Percentiles rank a stretch among this genome's conserved stretches.
Evolutionary conservation across 106 monocot genomes (phyloP).

Genomic region (Iris macrosiphon): DNA sequence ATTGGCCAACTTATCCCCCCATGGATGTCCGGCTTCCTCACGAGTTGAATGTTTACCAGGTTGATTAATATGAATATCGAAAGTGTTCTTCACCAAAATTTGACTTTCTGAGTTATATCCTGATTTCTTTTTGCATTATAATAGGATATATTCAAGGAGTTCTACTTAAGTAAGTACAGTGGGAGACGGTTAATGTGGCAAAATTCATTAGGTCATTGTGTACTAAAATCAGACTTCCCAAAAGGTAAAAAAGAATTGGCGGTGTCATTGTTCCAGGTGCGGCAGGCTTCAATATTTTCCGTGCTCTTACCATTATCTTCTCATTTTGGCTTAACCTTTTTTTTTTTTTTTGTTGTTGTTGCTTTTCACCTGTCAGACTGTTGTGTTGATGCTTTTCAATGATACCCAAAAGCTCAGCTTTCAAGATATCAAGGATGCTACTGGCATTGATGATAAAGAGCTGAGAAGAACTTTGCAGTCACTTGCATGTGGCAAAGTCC

Average conservation of each 20-base stretch:
- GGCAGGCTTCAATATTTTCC: constrained; percentile 4
- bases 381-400: constrained; percentile 92
- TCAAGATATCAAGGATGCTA: constrained; percentile 87
- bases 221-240: constrained; percentile 89
- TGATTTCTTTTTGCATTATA: constrained; percentile 6
- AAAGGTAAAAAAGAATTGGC: constrained; percentile 98
- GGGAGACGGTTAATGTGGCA: constrained; percentile 99
- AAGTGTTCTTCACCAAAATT: no score
- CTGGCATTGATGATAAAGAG: constrained; percentile 84
- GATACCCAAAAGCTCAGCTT: constrained; percentile 74
- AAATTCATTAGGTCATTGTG: constrained; percentile 99
- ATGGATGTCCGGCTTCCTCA: constrained; percentile 98
- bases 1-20: constrained; percentile 99
- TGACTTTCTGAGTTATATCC: no score
- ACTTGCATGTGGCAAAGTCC: constrained; percentile 94
- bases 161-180: constrained; percentile 97
- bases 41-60: constrained; percentile 99
- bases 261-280: constrained; percentile 95
- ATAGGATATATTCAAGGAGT: constrained; percentile 99
- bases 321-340: no score
- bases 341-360: no score
- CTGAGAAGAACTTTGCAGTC: constrained; percentile 87
- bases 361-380: constrained; percentile 43
- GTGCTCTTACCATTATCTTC: no score
- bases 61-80: constrained; percentile 23